Conservation (phyloP, 2,329 filamentous ascomycete species). For the Dryadomyces quercus-mongolicae region DNA sequence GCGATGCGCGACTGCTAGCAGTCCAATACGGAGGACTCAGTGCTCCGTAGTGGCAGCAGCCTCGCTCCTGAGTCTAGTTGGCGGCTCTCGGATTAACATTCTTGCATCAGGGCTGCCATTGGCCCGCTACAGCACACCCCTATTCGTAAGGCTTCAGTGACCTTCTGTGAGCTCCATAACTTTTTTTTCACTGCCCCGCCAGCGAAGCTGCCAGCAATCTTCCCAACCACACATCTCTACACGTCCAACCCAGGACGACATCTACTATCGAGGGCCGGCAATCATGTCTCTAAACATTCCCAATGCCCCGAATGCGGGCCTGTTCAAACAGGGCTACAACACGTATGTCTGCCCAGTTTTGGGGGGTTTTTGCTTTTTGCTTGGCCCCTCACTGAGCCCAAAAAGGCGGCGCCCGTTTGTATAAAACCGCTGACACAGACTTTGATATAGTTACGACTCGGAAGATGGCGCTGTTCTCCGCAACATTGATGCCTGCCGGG, state of each 20-base stretch:
- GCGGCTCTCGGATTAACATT: conserved; percentile 1
- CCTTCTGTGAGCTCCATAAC: neutral
- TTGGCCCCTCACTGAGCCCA: conserved; percentile 4
- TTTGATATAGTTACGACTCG: conserved; percentile 71
- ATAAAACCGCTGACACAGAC: conserved; percentile 14
- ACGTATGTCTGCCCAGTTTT: conserved; percentile 57
- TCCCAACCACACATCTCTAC: neutral
- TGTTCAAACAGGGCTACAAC: conserved; percentile 95
- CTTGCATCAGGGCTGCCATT: neutral
- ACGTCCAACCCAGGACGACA: neutral
- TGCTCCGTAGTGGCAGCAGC: no score
- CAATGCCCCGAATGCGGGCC: conserved; percentile 78
- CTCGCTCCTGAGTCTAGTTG: neutral
- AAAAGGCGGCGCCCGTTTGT: neutral
- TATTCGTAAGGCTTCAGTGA: conserved; percentile 1
- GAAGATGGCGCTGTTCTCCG: conserved; percentile 98
- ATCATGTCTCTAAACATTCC: conserved; percentile 94
- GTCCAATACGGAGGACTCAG: no score
- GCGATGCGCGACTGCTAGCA: neutral
- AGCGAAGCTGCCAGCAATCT: conserved; percentile 4
- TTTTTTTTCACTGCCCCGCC: conserved; percentile 8
- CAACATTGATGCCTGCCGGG: conserved; percentile 96
- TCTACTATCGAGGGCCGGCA: neutral
- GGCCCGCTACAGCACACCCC: neutral
- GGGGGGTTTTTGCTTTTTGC: conserved; percentile 12